A percentile compares a stretch with the other conserved stretches of the same genome.
Conservation (phyloP, 163 green algal species). For the Trebouxia gelatinosa region DNA sequence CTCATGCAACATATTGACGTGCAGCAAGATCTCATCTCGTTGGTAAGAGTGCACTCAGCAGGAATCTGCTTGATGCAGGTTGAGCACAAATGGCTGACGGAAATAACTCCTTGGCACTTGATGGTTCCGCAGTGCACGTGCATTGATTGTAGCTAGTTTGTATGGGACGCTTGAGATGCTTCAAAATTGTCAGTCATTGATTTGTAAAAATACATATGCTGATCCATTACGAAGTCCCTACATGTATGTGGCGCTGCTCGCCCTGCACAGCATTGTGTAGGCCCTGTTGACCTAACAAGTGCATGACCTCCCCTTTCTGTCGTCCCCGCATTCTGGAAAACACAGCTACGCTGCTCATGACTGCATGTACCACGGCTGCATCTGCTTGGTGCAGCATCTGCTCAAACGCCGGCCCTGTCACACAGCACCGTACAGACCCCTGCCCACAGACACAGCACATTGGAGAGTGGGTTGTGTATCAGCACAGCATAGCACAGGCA, state of each 20-base stretch:
- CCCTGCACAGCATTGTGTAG: background rate
- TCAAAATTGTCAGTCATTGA: too few relatives aligned
- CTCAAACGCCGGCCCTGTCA: slow-evolving; percentile 16
- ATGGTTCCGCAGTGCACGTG: too few relatives aligned
- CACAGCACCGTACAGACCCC: slow-evolving; percentile 2
- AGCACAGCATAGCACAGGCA: slow-evolving; percentile 4
- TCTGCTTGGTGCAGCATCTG: slow-evolving; percentile 23
- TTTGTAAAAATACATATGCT: too few relatives aligned
- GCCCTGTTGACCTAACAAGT: background rate
- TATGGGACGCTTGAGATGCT: too few relatives aligned
- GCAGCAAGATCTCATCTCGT: too few relatives aligned
- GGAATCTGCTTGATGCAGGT: too few relatives aligned
- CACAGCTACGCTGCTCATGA: slow-evolving; percentile 17
- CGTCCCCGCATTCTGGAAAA: background rate
- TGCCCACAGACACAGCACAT: background rate
- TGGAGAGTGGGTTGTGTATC: background rate
- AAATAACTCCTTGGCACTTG: too few relatives aligned
- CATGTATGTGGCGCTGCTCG: background rate
- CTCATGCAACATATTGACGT: too few relatives aligned
- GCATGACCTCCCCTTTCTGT: slow-evolving; percentile 7
- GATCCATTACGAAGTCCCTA: too few relatives aligned
- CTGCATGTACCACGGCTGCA: background rate
- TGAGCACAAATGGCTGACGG: too few relatives aligned
- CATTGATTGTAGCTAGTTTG: too few relatives aligned
- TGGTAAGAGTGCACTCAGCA: too few relatives aligned